Conservation (phyloP, 140 eudicot genomes). For the Oenanthe javanica region DNA sequence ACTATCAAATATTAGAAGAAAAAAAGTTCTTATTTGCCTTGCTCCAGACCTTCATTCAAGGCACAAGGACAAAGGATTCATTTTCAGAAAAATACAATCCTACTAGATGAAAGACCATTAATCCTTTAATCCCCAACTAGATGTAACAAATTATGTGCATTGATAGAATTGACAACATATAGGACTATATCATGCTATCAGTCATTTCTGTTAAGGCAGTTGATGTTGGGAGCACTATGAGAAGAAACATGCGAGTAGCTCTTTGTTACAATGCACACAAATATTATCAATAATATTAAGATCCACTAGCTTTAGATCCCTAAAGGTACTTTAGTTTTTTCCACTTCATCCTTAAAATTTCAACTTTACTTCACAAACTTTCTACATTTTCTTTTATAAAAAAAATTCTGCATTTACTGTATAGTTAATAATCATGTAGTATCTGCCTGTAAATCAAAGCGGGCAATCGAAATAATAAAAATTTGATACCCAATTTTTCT, state of each 20-base stretch:
- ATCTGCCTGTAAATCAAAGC: background rate
- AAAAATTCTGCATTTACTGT: too few relatives aligned
- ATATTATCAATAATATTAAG: background rate
- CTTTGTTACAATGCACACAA: background rate
- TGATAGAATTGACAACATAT: background rate
- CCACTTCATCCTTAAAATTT: background rate
- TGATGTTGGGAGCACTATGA: constrained; percentile 19
- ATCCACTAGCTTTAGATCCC: background rate
- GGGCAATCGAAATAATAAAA: too few relatives aligned
- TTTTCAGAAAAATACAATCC: background rate
- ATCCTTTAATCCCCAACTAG: background rate
- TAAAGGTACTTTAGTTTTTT: too few relatives aligned
- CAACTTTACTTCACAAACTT: background rate
- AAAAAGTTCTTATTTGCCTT: background rate
- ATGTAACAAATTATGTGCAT: constrained; percentile 3
- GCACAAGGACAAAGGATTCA: background rate
- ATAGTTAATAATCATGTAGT: too few relatives aligned
- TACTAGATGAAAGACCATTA: background rate
- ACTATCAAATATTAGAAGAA: background rate
- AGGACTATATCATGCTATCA: constrained; percentile 7
- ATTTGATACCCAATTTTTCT: background rate
- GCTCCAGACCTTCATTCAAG: background rate
- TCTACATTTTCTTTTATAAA: too few relatives aligned
- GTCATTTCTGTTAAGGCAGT: constrained; percentile 13
- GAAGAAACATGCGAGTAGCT: constrained; percentile 17